These are phyloP conservation scores for Cercospora sp. DNA, from an alignment of 2,329 filamentous ascomycete species.

Conservation along the genomic window DNA sequence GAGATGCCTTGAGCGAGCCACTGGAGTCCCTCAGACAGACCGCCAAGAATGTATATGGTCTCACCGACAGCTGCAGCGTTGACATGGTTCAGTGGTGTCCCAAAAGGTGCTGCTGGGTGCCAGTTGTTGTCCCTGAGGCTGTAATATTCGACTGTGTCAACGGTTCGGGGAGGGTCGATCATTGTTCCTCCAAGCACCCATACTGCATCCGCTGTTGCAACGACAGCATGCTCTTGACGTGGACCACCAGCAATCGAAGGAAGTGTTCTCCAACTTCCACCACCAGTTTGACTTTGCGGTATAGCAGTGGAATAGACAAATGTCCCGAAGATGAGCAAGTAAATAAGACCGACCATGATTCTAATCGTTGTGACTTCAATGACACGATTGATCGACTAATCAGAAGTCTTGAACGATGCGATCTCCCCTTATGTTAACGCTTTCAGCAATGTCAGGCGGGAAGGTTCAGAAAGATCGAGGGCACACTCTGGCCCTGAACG, in stretches of 20 bases:
- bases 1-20: conserved; percentile 11
- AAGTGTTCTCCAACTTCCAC: conserved; percentile 6
- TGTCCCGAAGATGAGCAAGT: neutral
- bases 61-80: conserved; percentile 10
- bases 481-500: neutral
- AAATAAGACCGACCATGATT: neutral
- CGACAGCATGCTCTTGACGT: conserved; percentile 16
- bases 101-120: conserved; percentile 11
- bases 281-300: neutral
- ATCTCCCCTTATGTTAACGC: neutral
- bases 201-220: conserved; percentile 11
- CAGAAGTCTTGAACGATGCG: neutral
- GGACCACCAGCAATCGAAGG: conserved; percentile 5
- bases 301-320: neutral
- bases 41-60: conserved; percentile 13
- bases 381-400: neutral
- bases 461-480: neutral
- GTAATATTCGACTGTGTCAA: conserved; percentile 13
- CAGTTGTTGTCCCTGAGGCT: conserved; percentile 6
- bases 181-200: conserved; percentile 11
- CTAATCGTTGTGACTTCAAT: neutral
- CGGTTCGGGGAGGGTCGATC: neutral
- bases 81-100: conserved; percentile 10
- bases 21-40: neutral
- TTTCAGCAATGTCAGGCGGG: neutral